Evolutionary conservation across 768 basidiomycete genomes (phyloP), one percentile per base, ranked within the genome.

Genomic region (Lactarius evosmus): DNA sequence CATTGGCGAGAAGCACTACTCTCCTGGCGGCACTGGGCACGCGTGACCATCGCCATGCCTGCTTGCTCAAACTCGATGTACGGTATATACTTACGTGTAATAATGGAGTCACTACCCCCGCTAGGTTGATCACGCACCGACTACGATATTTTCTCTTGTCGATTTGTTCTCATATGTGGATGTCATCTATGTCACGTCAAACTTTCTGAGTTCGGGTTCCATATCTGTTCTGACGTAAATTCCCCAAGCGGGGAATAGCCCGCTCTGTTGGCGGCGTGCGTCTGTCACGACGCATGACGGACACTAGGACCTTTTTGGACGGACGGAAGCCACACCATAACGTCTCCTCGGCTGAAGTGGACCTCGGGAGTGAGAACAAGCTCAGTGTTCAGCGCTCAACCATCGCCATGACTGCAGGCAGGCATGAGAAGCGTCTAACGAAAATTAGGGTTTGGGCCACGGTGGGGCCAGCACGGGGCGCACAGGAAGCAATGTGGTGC

Each of bases 1-100:
- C 2, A 67, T 74, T 34, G 76, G 74, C 32, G 74, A 75, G 66
- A 75, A 75, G 66, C 73, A 69, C 50, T 74, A 76, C 67, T 72
- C 70, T 6, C 71, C 73, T 12, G 72, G 72, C 14, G 75, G 72
- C 27, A 56, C 52, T 22, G 66, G 67, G 0, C 61, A 58, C 2
- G 62, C 61, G 34, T 68, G 22, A 68, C 17, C 7, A 6, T 27
- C 38, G n/a, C 7, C 30, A 3, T 46, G 3, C 25, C 7, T 38
- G 9, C 4, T 11, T 8, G 34, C 19, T 7, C 50, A 30, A 33
- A 33, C 9, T 51, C 19, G 3, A 19, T 25, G 22, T 49, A 46
- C 41, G n/a, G n/a, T n/a, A n/a, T n/a, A n/a, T 60, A 60, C 2
- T 12, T 14, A 34, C 4, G 12, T 34, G 32, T 59, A 51, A 29